Evolutionary conservation across 2,329 filamentous ascomycete species (phyloP).

Genomic region (Epichloe gansuensis): DNA sequence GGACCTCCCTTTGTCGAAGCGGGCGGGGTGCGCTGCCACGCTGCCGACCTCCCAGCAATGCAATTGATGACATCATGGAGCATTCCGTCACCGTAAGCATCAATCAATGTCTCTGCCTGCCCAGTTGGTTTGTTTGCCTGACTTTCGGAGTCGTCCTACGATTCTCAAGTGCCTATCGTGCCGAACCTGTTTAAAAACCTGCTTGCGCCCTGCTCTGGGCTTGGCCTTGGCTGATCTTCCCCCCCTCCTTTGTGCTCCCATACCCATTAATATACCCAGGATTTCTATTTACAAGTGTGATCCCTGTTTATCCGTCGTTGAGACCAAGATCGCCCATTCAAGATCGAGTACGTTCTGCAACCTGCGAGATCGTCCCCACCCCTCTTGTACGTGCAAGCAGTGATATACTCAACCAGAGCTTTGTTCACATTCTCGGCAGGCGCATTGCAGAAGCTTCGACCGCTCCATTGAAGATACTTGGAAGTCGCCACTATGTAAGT

Average conservation of each 20-base stretch:
- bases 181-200: slow-evolving; percentile 3
- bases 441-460: not conserved
- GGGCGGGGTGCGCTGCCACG: no score
- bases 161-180: not conserved
- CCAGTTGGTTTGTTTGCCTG: not conserved
- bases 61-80: slow-evolving; percentile 23
- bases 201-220: not conserved
- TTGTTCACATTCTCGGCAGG: not conserved
- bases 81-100: slow-evolving; percentile 15
- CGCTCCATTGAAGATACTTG: not conserved
- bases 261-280: not conserved
- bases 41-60: not conserved
- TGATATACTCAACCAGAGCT: not conserved
- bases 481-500: slow-evolving; percentile 7
- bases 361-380: not conserved
- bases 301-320: not conserved
- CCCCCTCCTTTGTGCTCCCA: not conserved
- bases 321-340: not conserved
- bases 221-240: not conserved
- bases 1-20: no score
- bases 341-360: not conserved
- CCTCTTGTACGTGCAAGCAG: not conserved
- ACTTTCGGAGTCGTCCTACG: not conserved
- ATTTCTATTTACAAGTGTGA: not conserved
- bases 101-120: not conserved